Evolutionary conservation across 345 rosid species (phyloP), one percentile per base, ranked within the genome.

Genomic region (Pistacia vera): DNA sequence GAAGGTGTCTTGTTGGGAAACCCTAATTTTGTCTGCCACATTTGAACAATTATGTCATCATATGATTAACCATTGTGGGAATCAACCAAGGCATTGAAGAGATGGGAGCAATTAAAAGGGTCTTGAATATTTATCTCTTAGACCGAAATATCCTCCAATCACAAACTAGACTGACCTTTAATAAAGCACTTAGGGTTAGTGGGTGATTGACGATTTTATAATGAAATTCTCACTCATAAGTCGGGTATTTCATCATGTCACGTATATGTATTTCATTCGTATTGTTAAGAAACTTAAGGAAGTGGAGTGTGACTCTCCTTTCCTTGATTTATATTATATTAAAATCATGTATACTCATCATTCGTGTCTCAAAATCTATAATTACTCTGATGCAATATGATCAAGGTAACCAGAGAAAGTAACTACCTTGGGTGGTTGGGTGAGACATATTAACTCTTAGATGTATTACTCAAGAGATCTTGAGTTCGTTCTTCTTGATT

Each of bases 1-100:
- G 9, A 41, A 41, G 46, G 46, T 41, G 10, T 57, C 11, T 48
- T 76, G 77, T 77, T 79, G 83, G 87, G 78, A 75, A 81, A 82
- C 82, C 85, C 85, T 85, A 83, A 87, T 84, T 84, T 66, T 87
- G 93, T 86, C 91, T 79, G 93, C 91, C 93, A 89, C 72, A 79
- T 36, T 33, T 18, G 28, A 61, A 76, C 69, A 71, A 57, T 68
- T 68, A 38, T 49, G 44, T 70, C 75, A 64, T 25, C 38, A 16
- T 70, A 79, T 66, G 71, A 60, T 65, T 73, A 56, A 81, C 71
- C n/a, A 57, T 65, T 81, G 85, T 81, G 72, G 87, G 82, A 82
- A 85, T 83, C 85, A 82, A 75, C 48, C 5, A 64, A 70, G 81
- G 79, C 87, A 80, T 65, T 85, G n/a, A 83, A 75, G 76, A 74